Evolutionary conservation across 768 basidiomycete genomes (phyloP), one percentile per base, ranked within the genome.

Genomic region (Coprinellus aureogranulatus): DNA sequence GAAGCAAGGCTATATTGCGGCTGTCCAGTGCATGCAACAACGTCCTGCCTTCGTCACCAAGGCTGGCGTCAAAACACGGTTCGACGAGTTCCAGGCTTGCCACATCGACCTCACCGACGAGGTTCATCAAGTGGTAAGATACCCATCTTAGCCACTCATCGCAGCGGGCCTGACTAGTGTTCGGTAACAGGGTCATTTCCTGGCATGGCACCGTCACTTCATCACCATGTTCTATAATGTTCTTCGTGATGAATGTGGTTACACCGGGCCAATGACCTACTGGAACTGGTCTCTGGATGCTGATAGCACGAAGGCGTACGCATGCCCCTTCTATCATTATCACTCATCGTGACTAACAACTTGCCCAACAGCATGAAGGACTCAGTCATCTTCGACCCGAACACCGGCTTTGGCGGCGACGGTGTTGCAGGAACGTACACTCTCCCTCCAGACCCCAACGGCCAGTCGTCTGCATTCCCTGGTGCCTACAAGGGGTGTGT

Each of bases 121-220:
- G 2, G 62, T 67, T 27, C 66, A 68, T 53, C 62, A 55, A 28
- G 67, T 70, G 22, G 68, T 67, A 57, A 44, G 65, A 53, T 12
- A n/a, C n/a, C n/a, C n/a, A n/a, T n/a, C n/a, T n/a, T n/a, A n/a
- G n/a, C n/a, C n/a, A n/a, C n/a, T n/a, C n/a, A n/a, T n/a, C n/a
- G n/a, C n/a, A n/a, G n/a, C n/a, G n/a, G n/a, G n/a, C n/a, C n/a
- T n/a, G n/a, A n/a, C n/a, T n/a, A n/a, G n/a, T n/a, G n/a, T n/a
- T n/a, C n/a, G n/a, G n/a, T n/a, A n/a, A n/a, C 26, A 68, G 65
- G 66, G 68, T 4, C 64, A 70, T 31, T 70, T 70, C 55, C 54
- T 66, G 14, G 61, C 68, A 4, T 70, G 67, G 67, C 68, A 70
- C 40, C 59, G 67, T 12, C 63, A 62, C 49, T 64, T 62, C 52